Evolutionary conservation across 139 green algal species (phyloP).

Genomic region (Chlorella ohadii): DNA sequence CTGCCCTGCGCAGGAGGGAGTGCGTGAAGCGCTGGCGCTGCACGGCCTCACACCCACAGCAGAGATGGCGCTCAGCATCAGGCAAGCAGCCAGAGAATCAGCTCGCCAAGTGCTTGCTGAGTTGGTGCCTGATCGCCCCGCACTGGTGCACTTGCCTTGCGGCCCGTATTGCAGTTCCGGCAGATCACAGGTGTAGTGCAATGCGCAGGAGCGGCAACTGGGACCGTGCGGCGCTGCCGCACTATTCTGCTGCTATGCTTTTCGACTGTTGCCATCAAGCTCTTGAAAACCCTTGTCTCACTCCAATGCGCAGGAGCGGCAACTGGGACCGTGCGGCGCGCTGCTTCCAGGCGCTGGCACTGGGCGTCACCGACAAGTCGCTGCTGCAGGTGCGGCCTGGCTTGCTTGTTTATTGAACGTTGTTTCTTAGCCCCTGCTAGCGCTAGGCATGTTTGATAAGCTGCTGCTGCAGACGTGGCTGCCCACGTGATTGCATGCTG

Average conservation of each 20-base stretch:
- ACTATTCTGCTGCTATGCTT: too few relatives aligned
- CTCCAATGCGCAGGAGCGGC: slow-evolving; percentile 29
- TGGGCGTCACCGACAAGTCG: slow-evolving; percentile 38
- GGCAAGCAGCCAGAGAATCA: too few relatives aligned
- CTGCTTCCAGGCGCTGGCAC: slow-evolving; percentile 47
- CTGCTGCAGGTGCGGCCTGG: slow-evolving; percentile 20
- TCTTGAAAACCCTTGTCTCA: too few relatives aligned
- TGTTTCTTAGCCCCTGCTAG: too few relatives aligned
- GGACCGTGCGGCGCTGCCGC: slow-evolving; percentile 43
- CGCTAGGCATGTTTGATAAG: slow-evolving; percentile 40
- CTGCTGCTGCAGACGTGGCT: slow-evolving; percentile 5
- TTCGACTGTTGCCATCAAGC: too few relatives aligned
- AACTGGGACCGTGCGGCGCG: slow-evolving; percentile 43
- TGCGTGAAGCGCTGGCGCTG: slow-evolving; percentile 48
- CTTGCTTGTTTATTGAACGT: neutral
- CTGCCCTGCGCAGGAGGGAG: slow-evolving; percentile 33
- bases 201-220: slow-evolving; percentile 36
- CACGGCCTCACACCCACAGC: slow-evolving; percentile 47
- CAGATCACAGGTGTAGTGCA: too few relatives aligned
- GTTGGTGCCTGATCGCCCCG: too few relatives aligned
- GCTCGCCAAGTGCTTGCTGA: too few relatives aligned
- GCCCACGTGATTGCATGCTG: too few relatives aligned
- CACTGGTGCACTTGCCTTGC: neutral
- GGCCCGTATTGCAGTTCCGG: too few relatives aligned
- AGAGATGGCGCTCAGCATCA: slow-evolving; percentile 53